A percentile compares a stretch with the other conserved stretches of the same genome.
Evolutionary conservation across 805 yeast species (phyloP).

Genomic region (Starmerella vitae): DNA sequence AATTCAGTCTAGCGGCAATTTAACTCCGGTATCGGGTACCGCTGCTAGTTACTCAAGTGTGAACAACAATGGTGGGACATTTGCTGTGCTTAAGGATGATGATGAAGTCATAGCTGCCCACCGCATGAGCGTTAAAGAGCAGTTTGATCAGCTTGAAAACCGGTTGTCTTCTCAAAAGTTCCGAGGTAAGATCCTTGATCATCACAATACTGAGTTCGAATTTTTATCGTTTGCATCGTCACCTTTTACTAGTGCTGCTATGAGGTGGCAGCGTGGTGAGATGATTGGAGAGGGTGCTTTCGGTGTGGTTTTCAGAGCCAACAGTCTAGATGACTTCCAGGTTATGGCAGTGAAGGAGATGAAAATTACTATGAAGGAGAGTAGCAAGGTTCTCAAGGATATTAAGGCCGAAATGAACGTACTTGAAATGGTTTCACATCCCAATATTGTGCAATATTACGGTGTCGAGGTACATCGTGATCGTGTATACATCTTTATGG

Average conservation of each 20-base stretch:
- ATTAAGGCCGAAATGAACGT: constrained; percentile 96
- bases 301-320: constrained; percentile 86
- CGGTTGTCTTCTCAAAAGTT: constrained; percentile 37
- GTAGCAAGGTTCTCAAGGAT: constrained; percentile 69
- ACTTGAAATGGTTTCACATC: constrained; percentile 86
- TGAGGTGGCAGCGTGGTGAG: constrained; percentile 94
- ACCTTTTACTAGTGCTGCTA: constrained; percentile 55
- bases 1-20: neutral
- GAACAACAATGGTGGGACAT: constrained; percentile 25
- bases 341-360: constrained; percentile 96
- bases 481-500: constrained; percentile 91
- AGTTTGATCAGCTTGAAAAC: constrained; percentile 50
- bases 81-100: constrained; percentile 39
- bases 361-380: constrained; percentile 73
- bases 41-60: neutral
- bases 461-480: constrained; percentile 97
- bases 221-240: constrained; percentile 77
- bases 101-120: constrained; percentile 43
- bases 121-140: constrained; percentile 53
- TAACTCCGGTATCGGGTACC: neutral
- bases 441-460: constrained; percentile 88
- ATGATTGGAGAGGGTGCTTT: constrained; percentile 92
- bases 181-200: constrained; percentile 84
- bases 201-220: constrained; percentile 74
- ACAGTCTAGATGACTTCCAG: constrained; percentile 87